Percentiles rank a stretch among this genome's conserved stretches.
Conservation (phyloP, 257 asterid genomes). For the Petrea volubilis region DNA sequence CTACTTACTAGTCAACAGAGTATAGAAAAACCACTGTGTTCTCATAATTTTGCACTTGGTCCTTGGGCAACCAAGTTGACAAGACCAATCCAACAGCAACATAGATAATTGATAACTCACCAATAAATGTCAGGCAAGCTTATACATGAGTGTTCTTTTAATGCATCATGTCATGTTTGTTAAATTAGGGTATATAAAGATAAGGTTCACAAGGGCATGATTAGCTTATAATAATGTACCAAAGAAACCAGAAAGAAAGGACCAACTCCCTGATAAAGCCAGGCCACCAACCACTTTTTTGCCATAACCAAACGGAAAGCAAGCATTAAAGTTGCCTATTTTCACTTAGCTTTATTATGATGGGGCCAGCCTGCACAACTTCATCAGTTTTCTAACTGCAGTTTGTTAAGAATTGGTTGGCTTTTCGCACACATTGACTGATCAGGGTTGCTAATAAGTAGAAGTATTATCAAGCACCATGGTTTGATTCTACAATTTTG, state of each 20-base stretch:
- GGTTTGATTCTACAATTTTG: neutral
- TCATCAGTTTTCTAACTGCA: conserved; percentile 12
- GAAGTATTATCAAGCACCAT: neutral
- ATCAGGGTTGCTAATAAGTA: conserved; percentile 1
- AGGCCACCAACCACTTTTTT: conserved; percentile 44
- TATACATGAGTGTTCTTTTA: neutral
- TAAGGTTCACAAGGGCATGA: conserved; percentile 23
- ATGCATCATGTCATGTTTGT: conserved; percentile 19
- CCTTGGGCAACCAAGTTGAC: conserved; percentile 14
- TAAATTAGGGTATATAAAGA: conserved; percentile 22
- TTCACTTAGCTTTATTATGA: conserved; percentile 26
- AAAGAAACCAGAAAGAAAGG: conserved; percentile 20
- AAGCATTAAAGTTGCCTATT: conserved; percentile 21
- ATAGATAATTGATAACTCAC: conserved; percentile 17
- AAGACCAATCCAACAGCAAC: conserved; percentile 27
- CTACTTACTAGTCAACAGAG: neutral
- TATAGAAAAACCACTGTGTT: neutral
- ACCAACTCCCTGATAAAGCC: conserved; percentile 46
- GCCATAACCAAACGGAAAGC: conserved; percentile 19
- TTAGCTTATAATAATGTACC: conserved; percentile 15
- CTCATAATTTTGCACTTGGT: neutral
- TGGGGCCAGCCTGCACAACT: conserved; percentile 18
- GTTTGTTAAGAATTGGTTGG: conserved; percentile 24
- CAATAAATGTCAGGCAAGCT: conserved; percentile 11
- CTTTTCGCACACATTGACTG: conserved; percentile 43